Base-by-base conservation (phyloP, 2,329 filamentous ascomycete genomes). In the Metarhizium robertsii region DNA sequence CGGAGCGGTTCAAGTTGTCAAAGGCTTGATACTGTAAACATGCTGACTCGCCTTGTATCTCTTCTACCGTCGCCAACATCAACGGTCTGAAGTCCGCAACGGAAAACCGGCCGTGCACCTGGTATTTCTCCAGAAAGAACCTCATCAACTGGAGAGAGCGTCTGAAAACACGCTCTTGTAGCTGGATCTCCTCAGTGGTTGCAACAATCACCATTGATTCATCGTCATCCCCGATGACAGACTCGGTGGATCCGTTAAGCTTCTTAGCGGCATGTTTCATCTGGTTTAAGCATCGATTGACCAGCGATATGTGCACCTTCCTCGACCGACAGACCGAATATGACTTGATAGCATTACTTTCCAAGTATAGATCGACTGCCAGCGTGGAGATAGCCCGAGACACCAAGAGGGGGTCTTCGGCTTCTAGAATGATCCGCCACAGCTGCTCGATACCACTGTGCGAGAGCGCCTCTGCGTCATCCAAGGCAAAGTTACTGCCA, bases 391-490 rank as follows among this genome's bases (percentile, higher is more conserved):
- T 90, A 1, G 89, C 87, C 53, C 77, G 72, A 20, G 79, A 77
- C 61, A 89, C 88, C 50, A 95, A 84, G 0, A 77, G 80, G 42
- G 79, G 74, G 42, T 80, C 75, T 5, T 84, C 82, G 2, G 88
- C 84, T 16, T 81, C 85, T 53, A 95, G 73, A 38, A 92, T 83
- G 62, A 96, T 82, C 29, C 84, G 82, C 92, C 92, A 96, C n/a
- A 96, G 74, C 56, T 91, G 80, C 61, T 94, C 87, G 47, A 80
- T 75, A 30, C 73, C 81, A 60, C 69, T 79, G 58, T 75, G 79
- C 60, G 79, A 73, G 32, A 81, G 66, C 11, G 75, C 71, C n/a
- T 75, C 71, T 7, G 77, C 73, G 49, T 81, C 78, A 55, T 81
- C 77, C 25, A 83, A 69, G 20, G 76, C 65, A 51, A 78, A 73